Evolutionary conservation across 139 green algal genomes (phyloP).

Genomic region (Eudorina sp.): DNA sequence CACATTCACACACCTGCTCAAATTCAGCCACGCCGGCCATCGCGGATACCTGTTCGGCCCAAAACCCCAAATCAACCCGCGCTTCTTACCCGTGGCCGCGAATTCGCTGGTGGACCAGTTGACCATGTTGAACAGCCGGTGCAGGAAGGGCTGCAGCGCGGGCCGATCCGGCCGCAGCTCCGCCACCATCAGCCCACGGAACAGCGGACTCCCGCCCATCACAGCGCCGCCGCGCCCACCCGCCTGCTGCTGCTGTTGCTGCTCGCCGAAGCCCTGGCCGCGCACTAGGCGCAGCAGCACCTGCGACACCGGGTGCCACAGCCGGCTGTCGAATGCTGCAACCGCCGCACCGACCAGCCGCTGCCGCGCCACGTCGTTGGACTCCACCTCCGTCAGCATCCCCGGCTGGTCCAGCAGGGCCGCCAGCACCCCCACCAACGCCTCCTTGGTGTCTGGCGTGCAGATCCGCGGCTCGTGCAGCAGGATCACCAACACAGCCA

Average conservation of each 20-base stretch:
- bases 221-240: neutral
- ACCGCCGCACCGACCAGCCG: slow-evolving; percentile 74
- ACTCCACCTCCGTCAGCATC: slow-evolving; percentile 72
- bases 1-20: no score
- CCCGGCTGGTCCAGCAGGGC: slow-evolving; percentile 37
- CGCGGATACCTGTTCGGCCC: no score
- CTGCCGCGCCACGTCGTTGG: slow-evolving; percentile 56
- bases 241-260: slow-evolving; percentile 25
- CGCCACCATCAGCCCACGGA: slow-evolving; percentile 9
- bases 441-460: slow-evolving; percentile 60
- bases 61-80: no score
- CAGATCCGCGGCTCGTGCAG: slow-evolving; percentile 52
- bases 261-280: slow-evolving; percentile 49
- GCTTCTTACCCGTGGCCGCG: slow-evolving; percentile 58
- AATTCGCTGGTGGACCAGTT: slow-evolving; percentile 93
- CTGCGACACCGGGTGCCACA: slow-evolving; percentile 81
- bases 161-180: neutral
- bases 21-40: no score
- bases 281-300: slow-evolving; percentile 63
- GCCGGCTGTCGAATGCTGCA: slow-evolving; percentile 75
- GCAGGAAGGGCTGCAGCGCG: slow-evolving; percentile 77
- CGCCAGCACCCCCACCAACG: slow-evolving; percentile 45
- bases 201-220: slow-evolving; percentile 3
- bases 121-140: slow-evolving; percentile 88
- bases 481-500: slow-evolving; percentile 37